Evolutionary conservation across 1,139 yeast genomes (phyloP), one percentile per base, ranked within the genome.

Genomic region (Zygotorulaspora mrakii): DNA sequence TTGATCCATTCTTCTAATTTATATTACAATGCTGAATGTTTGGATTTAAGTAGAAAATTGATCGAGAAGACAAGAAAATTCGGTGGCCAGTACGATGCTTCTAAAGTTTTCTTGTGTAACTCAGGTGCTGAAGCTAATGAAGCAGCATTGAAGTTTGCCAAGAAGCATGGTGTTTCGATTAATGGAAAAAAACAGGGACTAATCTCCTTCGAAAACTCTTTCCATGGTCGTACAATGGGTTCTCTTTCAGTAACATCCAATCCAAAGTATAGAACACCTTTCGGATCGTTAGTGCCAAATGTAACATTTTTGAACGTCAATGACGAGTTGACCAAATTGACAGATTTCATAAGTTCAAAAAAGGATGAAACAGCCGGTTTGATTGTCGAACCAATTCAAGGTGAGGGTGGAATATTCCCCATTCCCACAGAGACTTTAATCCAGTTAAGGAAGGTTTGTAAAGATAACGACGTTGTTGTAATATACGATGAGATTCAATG

Each of bases 121-220:
- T 83, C 95, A 0, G 98, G 98, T 35, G 82, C 97, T 6, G 98
- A 91, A 65, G 97, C 98, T 41, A 91, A 89, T 58, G 98, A 91
- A 63, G 98, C 97, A 1, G 98, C 98, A 0, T 67, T 91, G 54
- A 91, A 91, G 62, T 91, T 91, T 68, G 96, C 96, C 12, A 77
- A 96, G 59, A 89, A 87, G 61, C 74, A 77, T 56, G 96, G 95
- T 42, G 79, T 79, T 50, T 52, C 68, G 3, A 63, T 72, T 30
- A 62, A 65, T 42, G 72, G 69, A 10, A 73, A 71, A 31, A 89
- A 89, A 60, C 71, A 66, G 47, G 95, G 87, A 55, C 71, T 91
- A 42, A 79, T 91, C 37, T 78, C 94, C n/a, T 91, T 91, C 63
- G 76, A 79, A 50, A 79, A 84, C 51, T 82, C 95, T 0, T 91